A percentile compares a stretch with the other conserved stretches of the same genome.
Conservation (phyloP, 441 rosid genomes). For the Monsonia emarginata region DNA sequence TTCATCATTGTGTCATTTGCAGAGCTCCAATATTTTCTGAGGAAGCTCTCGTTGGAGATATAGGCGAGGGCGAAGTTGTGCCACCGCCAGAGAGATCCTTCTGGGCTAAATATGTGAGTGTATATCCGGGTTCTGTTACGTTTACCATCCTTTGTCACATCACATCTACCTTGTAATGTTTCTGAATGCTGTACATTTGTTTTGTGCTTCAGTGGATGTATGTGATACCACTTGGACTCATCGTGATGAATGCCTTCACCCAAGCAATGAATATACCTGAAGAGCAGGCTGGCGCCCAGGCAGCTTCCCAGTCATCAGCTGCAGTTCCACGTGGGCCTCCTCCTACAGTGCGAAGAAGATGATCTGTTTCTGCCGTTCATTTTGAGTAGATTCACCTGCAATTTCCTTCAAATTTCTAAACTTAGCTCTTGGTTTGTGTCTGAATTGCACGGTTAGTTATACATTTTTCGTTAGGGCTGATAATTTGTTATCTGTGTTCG, state of each 20-base stretch:
- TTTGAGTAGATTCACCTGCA: no score
- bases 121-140: neutral
- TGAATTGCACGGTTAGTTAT: neutral
- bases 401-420: no score
- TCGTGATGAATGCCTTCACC: slow-evolving; percentile 75
- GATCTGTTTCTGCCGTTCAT: slow-evolving; percentile 21
- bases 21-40: slow-evolving; percentile 76
- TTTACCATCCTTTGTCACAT: neutral
- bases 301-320: slow-evolving; percentile 37
- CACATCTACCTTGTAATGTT: no score
- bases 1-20: slow-evolving; percentile 11
- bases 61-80: slow-evolving; percentile 54
- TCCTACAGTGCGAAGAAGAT: slow-evolving; percentile 64
- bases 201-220: slow-evolving; percentile 74
- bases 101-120: slow-evolving; percentile 94
- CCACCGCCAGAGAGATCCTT: slow-evolving; percentile 73
- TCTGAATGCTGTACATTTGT: neutral
- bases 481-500: no score
- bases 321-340: slow-evolving; percentile 36
- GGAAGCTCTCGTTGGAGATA: slow-evolving; percentile 48
- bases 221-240: slow-evolving; percentile 74
- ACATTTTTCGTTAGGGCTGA: no score
- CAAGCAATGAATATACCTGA: slow-evolving; percentile 88
- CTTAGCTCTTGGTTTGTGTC: no score
- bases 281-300: slow-evolving; percentile 50